Base-by-base conservation (phyloP, 176 grass and related monocot species). In the Musa schizocarpa region DNA sequence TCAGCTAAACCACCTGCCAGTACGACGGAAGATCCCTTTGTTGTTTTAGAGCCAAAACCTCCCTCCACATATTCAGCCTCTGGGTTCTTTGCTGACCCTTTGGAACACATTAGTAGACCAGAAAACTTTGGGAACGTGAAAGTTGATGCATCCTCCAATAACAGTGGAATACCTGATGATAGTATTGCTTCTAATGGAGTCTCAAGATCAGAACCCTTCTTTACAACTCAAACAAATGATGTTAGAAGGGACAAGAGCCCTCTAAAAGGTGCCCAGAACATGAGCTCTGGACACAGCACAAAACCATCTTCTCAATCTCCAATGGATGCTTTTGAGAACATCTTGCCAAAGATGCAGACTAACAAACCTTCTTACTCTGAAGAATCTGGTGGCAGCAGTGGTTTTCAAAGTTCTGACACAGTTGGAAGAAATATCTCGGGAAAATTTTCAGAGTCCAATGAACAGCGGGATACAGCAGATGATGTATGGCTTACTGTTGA, bases 401-500 rank as follows among this genome's bases (percentile, higher is more conserved):
- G 55, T 74, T 76, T 49, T 53, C 79, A 64, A 56, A 78, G 63
- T 85, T 88, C 82, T 62, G 82, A 88, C 52, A 93, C 78, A 77
- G 80, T 78, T 61, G 82, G 52, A 69, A 74, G 53, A 55, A 88
- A 81, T 76, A 79, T 72, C 43, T 68, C 74, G 61, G 89, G 65
- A 29, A 81, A 84, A 74, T 91, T 86, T 77, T 82, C 90, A 19
- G 75, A 78, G 61, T 89, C 82, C 70, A 82, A 63, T 34, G 81
- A 87, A 68, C 53, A 87, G 76, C 65, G 78, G 80, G 90, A 89
- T 75, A 87, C 84, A 10, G 78, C 84, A 84, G 88, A 89, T 63
- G 95, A 91, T 79, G 69, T 94, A 82, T 99, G 95, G 95, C 82
- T 99, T 75, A 87, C 95, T 83, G 84, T 99, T 94, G 87, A 83